Percentiles rank a stretch among this genome's conserved stretches.
These are phyloP conservation scores for Trichopus zeylanicus DNA, from an alignment of 116 monocot species.

Conservation along the genomic window DNA sequence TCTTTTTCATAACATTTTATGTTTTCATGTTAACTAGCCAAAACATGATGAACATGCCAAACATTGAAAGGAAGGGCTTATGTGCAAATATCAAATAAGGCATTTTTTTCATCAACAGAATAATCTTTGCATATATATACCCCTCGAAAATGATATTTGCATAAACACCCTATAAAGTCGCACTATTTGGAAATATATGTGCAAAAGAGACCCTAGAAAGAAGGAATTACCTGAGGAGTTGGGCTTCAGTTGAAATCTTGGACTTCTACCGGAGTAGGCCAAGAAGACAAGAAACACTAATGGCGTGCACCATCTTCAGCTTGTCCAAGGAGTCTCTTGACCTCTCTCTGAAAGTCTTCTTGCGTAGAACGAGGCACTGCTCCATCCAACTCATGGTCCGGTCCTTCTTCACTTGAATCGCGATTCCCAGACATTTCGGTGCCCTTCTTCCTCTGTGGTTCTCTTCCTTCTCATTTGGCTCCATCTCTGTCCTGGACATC, in stretches of 20 bases:
- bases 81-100: too few species aligned
- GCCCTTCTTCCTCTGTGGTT: conserved; percentile 12
- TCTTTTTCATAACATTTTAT: too few species aligned
- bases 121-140: too few species aligned
- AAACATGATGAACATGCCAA: too few species aligned
- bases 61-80: too few species aligned
- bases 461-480: conserved; percentile 41
- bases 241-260: conserved; percentile 62
- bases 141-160: too few species aligned
- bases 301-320: conserved; percentile 57
- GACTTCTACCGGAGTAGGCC: conserved; percentile 98
- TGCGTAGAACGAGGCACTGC: conserved; percentile 63
- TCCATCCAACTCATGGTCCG: conserved; percentile 66
- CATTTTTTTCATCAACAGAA: too few species aligned
- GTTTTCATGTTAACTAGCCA: too few species aligned
- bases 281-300: conserved; percentile 72
- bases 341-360: conserved; percentile 73
- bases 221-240: conserved; percentile 74
- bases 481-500: conserved; percentile 65
- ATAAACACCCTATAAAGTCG: too few species aligned
- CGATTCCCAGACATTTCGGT: conserved; percentile 34
- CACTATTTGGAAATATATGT: too few species aligned
- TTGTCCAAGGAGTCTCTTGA: conserved; percentile 66
- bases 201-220: too few species aligned
- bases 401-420: conserved; percentile 54